Conservation (phyloP, 768 basidiomycete genomes). For the Calocybe cyanea region DNA sequence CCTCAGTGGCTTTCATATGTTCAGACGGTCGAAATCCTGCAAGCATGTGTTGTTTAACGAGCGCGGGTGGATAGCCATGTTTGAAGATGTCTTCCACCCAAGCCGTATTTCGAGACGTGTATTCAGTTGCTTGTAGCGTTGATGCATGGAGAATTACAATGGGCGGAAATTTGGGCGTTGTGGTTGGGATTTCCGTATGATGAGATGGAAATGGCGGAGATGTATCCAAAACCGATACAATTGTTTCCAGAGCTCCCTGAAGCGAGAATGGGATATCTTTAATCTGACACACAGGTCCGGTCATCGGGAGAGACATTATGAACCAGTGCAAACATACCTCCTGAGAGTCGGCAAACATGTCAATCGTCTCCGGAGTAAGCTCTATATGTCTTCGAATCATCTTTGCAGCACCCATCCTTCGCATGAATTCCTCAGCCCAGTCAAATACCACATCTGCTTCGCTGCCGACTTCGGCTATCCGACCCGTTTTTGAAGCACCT, state of each 20-base stretch:
- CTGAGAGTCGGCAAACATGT: conserved; percentile 4
- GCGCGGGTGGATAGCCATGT: conserved; percentile 29
- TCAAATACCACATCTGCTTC: conserved; percentile 7
- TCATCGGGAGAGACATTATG: background rate
- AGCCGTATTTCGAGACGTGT: conserved; percentile 26
- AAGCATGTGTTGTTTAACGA: conserved; percentile 23
- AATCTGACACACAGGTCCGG: background rate
- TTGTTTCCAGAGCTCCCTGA: conserved; percentile 10
- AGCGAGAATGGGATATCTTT: conserved; percentile 2
- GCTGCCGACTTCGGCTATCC: conserved; percentile 3
- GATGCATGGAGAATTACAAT: conserved; percentile 10
- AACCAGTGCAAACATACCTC: background rate
- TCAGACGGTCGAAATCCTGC: conserved; percentile 9
- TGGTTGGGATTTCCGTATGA: background rate
- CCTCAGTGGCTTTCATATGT: conserved; percentile 13
- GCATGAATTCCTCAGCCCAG: conserved; percentile 20
- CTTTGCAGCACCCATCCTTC: conserved; percentile 15
- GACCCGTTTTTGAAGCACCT: conserved; percentile 5
- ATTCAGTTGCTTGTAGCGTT: conserved; percentile 7
- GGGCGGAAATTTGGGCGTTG: conserved; percentile 10
- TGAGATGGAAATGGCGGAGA: conserved; percentile 12
- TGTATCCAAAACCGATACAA: conserved; percentile 16
- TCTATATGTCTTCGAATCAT: conserved; percentile 6
- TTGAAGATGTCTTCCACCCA: conserved; percentile 31
- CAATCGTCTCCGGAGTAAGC: background rate